Evolutionary conservation across 2,329 filamentous ascomycete species (phyloP), one percentile per base, ranked within the genome.

Genomic region (Aureobasidium vineae): DNA sequence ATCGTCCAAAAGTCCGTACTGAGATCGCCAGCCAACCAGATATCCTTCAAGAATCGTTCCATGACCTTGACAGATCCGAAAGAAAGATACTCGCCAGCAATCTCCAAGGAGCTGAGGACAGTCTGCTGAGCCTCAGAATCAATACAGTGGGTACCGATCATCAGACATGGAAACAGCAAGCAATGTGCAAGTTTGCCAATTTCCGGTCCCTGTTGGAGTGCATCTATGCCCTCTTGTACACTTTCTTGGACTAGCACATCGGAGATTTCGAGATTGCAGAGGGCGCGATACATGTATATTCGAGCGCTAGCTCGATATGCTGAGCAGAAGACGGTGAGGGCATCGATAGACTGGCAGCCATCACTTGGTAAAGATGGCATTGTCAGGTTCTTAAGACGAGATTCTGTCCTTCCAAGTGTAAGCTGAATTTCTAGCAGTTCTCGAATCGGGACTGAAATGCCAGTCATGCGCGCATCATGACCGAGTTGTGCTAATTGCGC

Each of bases 151-250:
- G 56, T 36, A 11, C 56, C 40, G 3, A 60, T 47, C 33, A 60
- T 40, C 41, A 60, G 28, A 13, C 56, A 60, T 15, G 56, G 56
- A 13, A 60, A 60, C 3, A 60, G 41, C 5, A 60, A n/a, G 6
- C 56, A 60, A 47, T 60, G 56, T 26, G 56, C 56, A 2, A 60
- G n/a, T 23, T 60, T 60, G 26, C 56, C 56, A 11, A 47, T 60
- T 1, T 21, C 19, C 5, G 56, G 56, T 13, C 40, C 56, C 36
- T 60, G 56, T 36, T 31, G 41, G 6, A 60, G 56, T 45, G 56
- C 56, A n/a, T 45, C 28, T 2, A 60, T n/a, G 40, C 56, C 56
- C 47, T 60, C 56, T 47, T 60, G 56, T 19, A 60, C 56, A 28
- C 56, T 60, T 47, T 60, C 56, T 10, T 60, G 56, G 19, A 60